Percentiles rank a stretch among this genome's conserved stretches.
Evolutionary conservation across 2,329 filamentous ascomycete species (phyloP).

Genomic region (Fusarium ramigenum): DNA sequence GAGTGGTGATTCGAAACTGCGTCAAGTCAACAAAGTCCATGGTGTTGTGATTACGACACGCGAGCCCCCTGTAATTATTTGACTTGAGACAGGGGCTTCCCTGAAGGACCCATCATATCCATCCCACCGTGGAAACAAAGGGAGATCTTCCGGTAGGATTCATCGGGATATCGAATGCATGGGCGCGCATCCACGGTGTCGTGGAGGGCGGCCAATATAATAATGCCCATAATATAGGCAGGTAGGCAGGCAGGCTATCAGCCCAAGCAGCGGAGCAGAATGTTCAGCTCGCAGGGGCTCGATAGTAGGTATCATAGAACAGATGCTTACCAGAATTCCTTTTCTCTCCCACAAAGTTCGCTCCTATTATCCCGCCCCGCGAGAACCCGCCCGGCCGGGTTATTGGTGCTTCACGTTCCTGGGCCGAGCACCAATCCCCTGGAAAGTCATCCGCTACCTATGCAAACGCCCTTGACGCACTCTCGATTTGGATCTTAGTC

Average conservation of each 20-base stretch:
- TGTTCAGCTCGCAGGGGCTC: background rate
- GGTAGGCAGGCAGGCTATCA: background rate
- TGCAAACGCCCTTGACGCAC: constrained; percentile 34
- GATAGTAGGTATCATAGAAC: background rate
- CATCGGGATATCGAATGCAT: constrained; percentile 20
- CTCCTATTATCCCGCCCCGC: background rate
- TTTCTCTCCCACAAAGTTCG: background rate
- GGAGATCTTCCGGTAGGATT: constrained; percentile 34
- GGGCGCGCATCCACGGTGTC: constrained; percentile 4
- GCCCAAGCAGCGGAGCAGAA: background rate
- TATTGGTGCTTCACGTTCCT: constrained; percentile 3
- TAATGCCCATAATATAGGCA: background rate
- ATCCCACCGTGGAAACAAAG: constrained; percentile 21
- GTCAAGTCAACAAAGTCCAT: constrained; percentile 19
- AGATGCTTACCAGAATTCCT: background rate
- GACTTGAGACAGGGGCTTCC: constrained; percentile 15
- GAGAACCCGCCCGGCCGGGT: constrained; percentile 2
- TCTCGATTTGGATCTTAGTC: constrained; percentile 37
- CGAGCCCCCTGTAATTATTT: constrained; percentile 14
- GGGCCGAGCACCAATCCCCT: constrained; percentile 16
- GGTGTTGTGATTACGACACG: constrained; percentile 32
- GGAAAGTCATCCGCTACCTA: constrained; percentile 23
- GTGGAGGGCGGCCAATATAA: constrained; percentile 15
- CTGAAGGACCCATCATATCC: constrained; percentile 2
- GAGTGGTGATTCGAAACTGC: constrained; percentile 33